Conservation (phyloP, 805 yeast species). For the Dipodascopsis uninucleata region DNA sequence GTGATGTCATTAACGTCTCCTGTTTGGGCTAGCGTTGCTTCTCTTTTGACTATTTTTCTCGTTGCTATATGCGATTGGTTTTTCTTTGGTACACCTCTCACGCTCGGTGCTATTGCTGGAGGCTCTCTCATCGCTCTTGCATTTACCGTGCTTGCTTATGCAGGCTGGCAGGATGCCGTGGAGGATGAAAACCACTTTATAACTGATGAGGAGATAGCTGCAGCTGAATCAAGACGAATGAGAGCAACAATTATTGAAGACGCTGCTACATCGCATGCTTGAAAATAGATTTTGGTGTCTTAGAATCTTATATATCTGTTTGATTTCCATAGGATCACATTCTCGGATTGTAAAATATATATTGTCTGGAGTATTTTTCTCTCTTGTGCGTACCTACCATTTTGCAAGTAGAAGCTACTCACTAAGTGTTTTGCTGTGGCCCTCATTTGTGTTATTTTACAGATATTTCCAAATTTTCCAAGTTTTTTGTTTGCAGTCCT, state of each 20-base stretch:
- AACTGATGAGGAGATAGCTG: constrained; percentile 19
- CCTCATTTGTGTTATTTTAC: no score
- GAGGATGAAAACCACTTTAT: constrained; percentile 7
- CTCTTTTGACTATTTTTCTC: constrained; percentile 69
- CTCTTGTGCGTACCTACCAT: no score
- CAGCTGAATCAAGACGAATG: neutral
- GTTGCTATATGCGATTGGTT: constrained; percentile 77
- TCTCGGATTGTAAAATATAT: no score
- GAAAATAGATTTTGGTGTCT: neutral
- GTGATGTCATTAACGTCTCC: constrained; percentile 84
- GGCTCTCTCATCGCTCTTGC: constrained; percentile 68
- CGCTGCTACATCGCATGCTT: constrained; percentile 4
- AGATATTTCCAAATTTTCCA: no score
- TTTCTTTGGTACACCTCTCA: constrained; percentile 56
- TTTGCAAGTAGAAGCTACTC: no score
- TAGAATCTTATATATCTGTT: neutral
- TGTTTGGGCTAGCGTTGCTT: constrained; percentile 64
- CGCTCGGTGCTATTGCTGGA: constrained; percentile 59
- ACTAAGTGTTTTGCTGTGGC: no score
- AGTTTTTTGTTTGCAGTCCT: no score
- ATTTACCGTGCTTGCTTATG: constrained; percentile 51
- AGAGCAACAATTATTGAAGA: constrained; percentile 3
- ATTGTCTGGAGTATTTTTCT: no score
- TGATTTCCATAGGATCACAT: no score
- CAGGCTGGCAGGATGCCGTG: constrained; percentile 41